Evolutionary conservation across 1,284 basidiomycete genomes (phyloP).

Genomic region (Sanghuangporus sanghuang): DNA sequence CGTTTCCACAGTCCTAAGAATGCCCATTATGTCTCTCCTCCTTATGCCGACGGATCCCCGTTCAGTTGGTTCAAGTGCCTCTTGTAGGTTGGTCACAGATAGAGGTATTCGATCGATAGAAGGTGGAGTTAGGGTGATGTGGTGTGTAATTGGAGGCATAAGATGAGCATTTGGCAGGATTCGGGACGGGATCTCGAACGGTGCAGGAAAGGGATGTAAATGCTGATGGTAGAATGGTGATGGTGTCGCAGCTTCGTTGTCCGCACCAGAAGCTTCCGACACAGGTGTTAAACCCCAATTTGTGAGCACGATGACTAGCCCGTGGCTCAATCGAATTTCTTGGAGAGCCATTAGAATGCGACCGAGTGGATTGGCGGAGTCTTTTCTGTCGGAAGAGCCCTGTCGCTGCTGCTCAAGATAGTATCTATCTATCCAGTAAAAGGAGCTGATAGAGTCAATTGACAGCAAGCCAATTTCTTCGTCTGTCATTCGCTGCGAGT

Average conservation of each 20-base stretch:
- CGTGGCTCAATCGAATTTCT: constrained; percentile 44
- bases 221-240: constrained; percentile 45
- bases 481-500: constrained; percentile 40
- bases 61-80: constrained; percentile 25
- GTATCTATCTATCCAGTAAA: constrained; percentile 74
- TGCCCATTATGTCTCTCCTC: constrained; percentile 26
- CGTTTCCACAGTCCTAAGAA: constrained; percentile 27
- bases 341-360: constrained; percentile 46
- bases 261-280: constrained; percentile 18
- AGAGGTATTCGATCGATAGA: constrained; percentile 26
- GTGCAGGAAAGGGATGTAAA: constrained; percentile 42
- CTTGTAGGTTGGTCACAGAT: constrained; percentile 24
- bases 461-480: constrained; percentile 57
- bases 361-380: constrained; percentile 32
- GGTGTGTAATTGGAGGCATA: constrained; percentile 29
- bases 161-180: constrained; percentile 10
- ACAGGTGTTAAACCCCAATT: constrained; percentile 56
- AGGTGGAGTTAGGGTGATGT: constrained; percentile 36
- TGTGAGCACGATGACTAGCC: constrained; percentile 50
- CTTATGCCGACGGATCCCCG: constrained; percentile 21
- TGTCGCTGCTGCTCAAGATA: constrained; percentile 44
- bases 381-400: constrained; percentile 18
- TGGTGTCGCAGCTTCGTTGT: background rate
- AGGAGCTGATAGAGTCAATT: constrained; percentile 71
- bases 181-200: constrained; percentile 23